Base-by-base conservation (phyloP, 2,329 filamentous ascomycete species). In the Pyrenochaeta sp. region DNA sequence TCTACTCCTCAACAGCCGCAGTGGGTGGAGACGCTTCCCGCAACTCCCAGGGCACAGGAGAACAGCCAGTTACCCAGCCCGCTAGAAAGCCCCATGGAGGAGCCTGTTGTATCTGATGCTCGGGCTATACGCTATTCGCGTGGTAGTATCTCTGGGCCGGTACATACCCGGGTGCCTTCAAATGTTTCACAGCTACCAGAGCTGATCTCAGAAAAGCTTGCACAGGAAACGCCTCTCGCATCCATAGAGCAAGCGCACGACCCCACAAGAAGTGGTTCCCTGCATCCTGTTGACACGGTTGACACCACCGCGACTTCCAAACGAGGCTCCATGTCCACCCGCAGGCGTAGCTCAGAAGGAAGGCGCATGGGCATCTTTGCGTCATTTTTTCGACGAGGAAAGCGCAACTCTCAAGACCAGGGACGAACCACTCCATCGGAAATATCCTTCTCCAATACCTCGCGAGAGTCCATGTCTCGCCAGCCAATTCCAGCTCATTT, bases 391-490 rank as follows among this genome's bases (percentile, higher is more conserved):
- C 87, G 86, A 68, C 90, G 81, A 69, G 82, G 79, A 81, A 86
- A 82, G 83, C 81, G 76, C 82, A 72, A 64, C 47, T 76, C 75
- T 9, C 67, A 74, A 52, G 85, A 79, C 77, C 87, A 77, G 72
- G 80, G 78, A 44, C 79, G 80, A 78, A 85, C 73, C 61, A 83
- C 73, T 2, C 85, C 90, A 3, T 90, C 91, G 0, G 93, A 93
- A n/a, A 68, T 71, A 19, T 82, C 81, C 0, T 95, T 96, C 73
- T 93, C 92, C 4, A 97, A 97, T 71, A 91, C 92, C 0, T 97
- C 93, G 1, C 86, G 93, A 62, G 93, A 97, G 71, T 96, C 93
- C 15, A 94, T 97, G 79, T 83, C 84, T 61, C 83, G 81, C 62
- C 81, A 88, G 56, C 77, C 80, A 52, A 79, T 81, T 28, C 83